Percentiles rank a stretch among this genome's conserved stretches.
These are phyloP conservation scores for Strobilomyces echinocephalus DNA, from an alignment of 768 basidiomycete genomes.

Conservation along the genomic window DNA sequence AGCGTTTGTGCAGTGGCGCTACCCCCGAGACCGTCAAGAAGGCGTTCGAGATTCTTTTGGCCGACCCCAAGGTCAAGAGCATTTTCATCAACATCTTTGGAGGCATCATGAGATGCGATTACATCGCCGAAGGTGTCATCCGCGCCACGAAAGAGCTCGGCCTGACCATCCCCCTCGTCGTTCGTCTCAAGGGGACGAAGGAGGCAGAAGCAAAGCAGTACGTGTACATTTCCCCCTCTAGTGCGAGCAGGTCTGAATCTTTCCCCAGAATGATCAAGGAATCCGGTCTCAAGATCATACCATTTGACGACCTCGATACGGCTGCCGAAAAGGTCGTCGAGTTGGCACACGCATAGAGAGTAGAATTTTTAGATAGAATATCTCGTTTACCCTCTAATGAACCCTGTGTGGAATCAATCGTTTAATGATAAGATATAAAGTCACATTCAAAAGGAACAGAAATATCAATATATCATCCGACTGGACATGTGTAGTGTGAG, in stretches of 20 bases:
- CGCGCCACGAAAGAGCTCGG: conserved; percentile 91
- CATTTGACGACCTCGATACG: conserved; percentile 90
- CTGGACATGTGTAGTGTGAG: conserved; percentile 16
- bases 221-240: conserved; percentile 27
- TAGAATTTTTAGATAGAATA: conserved; percentile 18
- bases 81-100: conserved; percentile 99
- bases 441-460: conserved; percentile 22
- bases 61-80: conserved; percentile 90
- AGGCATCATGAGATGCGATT: conserved; percentile 99
- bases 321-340: conserved; percentile 80
- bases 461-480: conserved; percentile 32
- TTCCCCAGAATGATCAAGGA: conserved; percentile 79
- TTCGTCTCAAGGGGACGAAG: conserved; percentile 95
- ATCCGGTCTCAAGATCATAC: conserved; percentile 88
- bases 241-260: conserved; percentile 1
- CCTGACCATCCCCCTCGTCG: conserved; percentile 82
- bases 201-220: conserved; percentile 93
- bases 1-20: conserved; percentile 62
- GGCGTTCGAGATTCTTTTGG: conserved; percentile 91
- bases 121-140: conserved; percentile 97
- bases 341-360: conserved; percentile 51
- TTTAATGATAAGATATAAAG: conserved; percentile 18
- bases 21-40: conserved; percentile 99
- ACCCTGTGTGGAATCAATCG: not conserved
- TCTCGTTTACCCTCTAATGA: conserved; percentile 17